Base-by-base conservation (phyloP, 1,284 basidiomycete genomes). In the Thecaphora frezii region DNA sequence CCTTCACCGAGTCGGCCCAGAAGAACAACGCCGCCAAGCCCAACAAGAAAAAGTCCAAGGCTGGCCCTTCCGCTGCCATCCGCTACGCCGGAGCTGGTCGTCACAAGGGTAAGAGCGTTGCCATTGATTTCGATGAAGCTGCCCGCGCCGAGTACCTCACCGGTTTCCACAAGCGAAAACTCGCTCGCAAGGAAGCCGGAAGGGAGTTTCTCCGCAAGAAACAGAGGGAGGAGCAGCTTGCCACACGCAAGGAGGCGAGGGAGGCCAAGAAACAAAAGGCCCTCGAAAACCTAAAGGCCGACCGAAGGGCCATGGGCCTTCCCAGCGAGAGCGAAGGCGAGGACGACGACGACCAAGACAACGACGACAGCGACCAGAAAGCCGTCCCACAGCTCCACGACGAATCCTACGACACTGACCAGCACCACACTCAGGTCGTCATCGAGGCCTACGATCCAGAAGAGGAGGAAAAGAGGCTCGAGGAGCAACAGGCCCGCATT, bases 101-200 rank as follows among this genome's bases (percentile, higher is more conserved):
- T 14, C 44, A 51, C 26, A 55, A 53, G 42, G 66, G 57, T 30
- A 70, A 70, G 46, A 58, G 57, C 24, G 48, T 60, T 24, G 58
- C 58, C 33, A 33, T 78, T n/a, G 28, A 59, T 3, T 78, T 78
- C 46, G 74, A 78, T 57, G 76, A 78, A 16, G 66, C 54, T 42
- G 69, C 69, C 12, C 54, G 76, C 22, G 55, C 61, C 23, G 76
- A 78, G 37, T 78, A 63, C 48, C 60, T 78, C 16, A 76, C 74
- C 2, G 76, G 76, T n/a, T 78, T 78, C 53, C 56, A 59, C 39
- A 76, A 75, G 62, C 63, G 76, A 46, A 78, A 78, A 58, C 61
- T 71, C 50, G 69, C 65, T 46, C 58, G 72, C 38, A 76, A 75
- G 50, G 61, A 71, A 49, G 69, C 66, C 1, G 73, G 74, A 33